A percentile compares a stretch with the other conserved stretches of the same genome.
These are phyloP conservation scores for Gastrodia elata DNA, from an alignment of 106 monocot species.

Conservation along the genomic window DNA sequence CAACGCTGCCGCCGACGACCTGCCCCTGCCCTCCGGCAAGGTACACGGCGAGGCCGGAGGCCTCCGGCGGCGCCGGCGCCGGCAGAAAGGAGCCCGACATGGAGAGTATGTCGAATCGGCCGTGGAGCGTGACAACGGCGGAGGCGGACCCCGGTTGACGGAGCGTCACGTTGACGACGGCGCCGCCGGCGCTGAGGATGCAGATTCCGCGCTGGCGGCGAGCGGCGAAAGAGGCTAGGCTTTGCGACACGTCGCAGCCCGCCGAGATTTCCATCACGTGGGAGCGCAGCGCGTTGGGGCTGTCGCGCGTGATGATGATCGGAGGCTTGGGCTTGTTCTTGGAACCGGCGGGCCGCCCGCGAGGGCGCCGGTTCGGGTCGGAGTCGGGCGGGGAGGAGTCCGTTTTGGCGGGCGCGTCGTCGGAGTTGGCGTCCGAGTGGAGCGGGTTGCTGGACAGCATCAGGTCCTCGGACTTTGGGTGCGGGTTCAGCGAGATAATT, in stretches of 20 bases:
- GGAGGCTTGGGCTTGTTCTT: background rate
- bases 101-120: slow-evolving; percentile 20
- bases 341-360: background rate
- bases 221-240: slow-evolving; percentile 7
- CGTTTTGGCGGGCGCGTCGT: background rate
- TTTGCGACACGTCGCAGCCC: slow-evolving; percentile 11
- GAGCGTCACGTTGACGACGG: slow-evolving; percentile 12
- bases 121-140: slow-evolving; percentile 14
- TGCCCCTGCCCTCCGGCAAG: slow-evolving; percentile 16
- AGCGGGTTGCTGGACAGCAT: background rate
- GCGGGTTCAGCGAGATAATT: background rate
- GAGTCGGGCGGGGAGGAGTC: background rate
- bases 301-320: background rate
- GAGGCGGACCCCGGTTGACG: slow-evolving; percentile 10
- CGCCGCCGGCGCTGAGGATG: slow-evolving; percentile 14
- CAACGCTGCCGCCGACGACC: slow-evolving; percentile 13
- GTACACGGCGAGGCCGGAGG: slow-evolving; percentile 9
- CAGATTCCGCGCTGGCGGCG: slow-evolving; percentile 19
- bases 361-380: slow-evolving; percentile 1
- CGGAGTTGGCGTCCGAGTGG: background rate
- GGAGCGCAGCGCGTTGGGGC: slow-evolving; percentile 1
- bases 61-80: slow-evolving; percentile 14
- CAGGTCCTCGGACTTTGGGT: background rate
- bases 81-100: slow-evolving; percentile 19
- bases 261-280: slow-evolving; percentile 14